These are phyloP conservation scores for Chaetomium sp. DNA, from an alignment of 2,329 filamentous ascomycete species.

Conservation along the genomic window DNA sequence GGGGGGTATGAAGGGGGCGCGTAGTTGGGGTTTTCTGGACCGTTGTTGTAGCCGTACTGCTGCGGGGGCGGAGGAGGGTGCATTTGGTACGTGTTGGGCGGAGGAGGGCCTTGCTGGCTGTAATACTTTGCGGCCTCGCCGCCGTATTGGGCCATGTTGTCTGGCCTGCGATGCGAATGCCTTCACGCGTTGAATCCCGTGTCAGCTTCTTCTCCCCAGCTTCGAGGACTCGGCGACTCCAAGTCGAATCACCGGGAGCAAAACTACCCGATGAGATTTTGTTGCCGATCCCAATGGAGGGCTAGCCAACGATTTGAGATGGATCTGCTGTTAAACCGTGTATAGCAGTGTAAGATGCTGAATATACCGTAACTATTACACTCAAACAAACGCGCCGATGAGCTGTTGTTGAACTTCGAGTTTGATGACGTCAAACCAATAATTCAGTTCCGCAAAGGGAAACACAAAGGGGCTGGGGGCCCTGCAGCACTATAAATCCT, in stretches of 20 bases:
- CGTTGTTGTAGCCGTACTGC: slow-evolving; percentile 15
- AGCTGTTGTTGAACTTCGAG: not conserved
- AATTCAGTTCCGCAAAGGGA: not conserved
- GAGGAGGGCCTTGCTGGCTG: slow-evolving; percentile 27
- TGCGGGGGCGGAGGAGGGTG: slow-evolving; percentile 23
- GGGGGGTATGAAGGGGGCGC: slow-evolving; percentile 31
- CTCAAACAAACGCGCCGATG: not conserved
- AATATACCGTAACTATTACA: not conserved
- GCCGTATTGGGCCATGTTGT: slow-evolving; percentile 28
- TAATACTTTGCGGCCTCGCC: slow-evolving; percentile 32
- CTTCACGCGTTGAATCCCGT: not conserved
- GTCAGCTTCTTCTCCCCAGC: not conserved
- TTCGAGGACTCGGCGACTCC: not conserved
- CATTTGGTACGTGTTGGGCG: slow-evolving; percentile 30
- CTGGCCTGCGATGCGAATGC: not conserved
- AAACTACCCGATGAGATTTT: not conserved
- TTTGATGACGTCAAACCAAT: not conserved
- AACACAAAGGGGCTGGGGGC: not conserved
- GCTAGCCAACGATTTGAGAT: not conserved
- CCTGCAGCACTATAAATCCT: not conserved
- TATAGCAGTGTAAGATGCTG: not conserved
- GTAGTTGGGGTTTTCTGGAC: slow-evolving; percentile 21
- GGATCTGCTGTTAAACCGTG: not conserved
- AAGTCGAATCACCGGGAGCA: not conserved
- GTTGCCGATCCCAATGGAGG: not conserved